These are phyloP conservation scores for Guyanaporus albipodus DNA, from an alignment of 768 basidiomycete species.

Conservation along the genomic window DNA sequence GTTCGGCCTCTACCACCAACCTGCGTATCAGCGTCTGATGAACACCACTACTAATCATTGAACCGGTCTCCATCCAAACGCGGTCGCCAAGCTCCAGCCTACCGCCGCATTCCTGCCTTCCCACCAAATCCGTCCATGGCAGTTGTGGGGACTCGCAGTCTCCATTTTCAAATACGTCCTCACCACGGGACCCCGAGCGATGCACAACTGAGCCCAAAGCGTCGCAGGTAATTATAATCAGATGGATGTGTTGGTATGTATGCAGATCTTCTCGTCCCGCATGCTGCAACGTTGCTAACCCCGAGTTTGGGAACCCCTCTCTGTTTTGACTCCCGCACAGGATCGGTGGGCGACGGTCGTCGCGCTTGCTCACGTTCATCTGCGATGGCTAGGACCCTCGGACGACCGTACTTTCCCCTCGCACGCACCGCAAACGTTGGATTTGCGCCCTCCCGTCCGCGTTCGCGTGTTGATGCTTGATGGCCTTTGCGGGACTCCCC, in stretches of 20 bases:
- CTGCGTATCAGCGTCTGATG: slow-evolving; percentile 10
- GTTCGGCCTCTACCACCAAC: slow-evolving; percentile 1
- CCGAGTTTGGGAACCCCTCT: slow-evolving; percentile 15
- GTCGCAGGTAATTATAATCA: too few species aligned
- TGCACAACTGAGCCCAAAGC: neutral
- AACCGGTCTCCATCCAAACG: slow-evolving; percentile 8
- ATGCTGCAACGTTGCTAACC: slow-evolving; percentile 22
- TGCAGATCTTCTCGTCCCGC: slow-evolving; percentile 17
- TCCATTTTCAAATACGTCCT: slow-evolving; percentile 17
- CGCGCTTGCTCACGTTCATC: slow-evolving; percentile 22
- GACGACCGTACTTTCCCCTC: slow-evolving; percentile 10
- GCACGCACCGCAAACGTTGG: slow-evolving; percentile 6
- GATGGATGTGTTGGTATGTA: too few species aligned
- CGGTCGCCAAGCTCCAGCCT: slow-evolving; percentile 23
- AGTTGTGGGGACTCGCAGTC: slow-evolving; percentile 16
- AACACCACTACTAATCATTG: slow-evolving; percentile 6
- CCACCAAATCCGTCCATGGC: slow-evolving; percentile 17
- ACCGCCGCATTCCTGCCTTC: slow-evolving; percentile 14
- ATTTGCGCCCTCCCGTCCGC: slow-evolving; percentile 1
- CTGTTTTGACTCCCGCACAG: slow-evolving; percentile 19
- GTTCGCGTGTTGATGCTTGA: neutral
- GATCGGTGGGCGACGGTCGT: too few species aligned
- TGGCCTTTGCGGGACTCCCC: slow-evolving; percentile 14
- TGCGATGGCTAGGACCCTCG: slow-evolving; percentile 10
- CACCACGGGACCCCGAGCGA: slow-evolving; percentile 14